Conservation (phyloP, 139 green algal genomes). For the Picochlorum sp. region DNA sequence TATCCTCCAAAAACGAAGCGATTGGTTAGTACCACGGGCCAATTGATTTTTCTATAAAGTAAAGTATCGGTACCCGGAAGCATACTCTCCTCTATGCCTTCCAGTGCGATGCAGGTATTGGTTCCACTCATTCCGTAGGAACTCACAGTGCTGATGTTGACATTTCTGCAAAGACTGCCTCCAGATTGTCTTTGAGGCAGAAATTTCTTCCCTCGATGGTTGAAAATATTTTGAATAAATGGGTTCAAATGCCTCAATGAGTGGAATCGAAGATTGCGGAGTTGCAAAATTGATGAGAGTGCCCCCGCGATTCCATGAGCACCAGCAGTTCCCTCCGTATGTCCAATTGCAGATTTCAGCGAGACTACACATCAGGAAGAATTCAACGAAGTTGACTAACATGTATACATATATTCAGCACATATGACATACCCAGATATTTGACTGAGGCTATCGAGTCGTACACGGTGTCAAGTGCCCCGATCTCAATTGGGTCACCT, state of each 20-base stretch:
- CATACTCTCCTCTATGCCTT: no score
- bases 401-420: not conserved
- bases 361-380: conserved; percentile 33
- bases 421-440: not conserved
- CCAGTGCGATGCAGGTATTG: conserved; percentile 9
- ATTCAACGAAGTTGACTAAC: not conserved
- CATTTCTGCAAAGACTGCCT: not conserved
- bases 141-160: not conserved
- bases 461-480: conserved; percentile 15
- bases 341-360: conserved; percentile 60
- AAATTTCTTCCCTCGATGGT: not conserved
- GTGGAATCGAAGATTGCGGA: conserved; percentile 25
- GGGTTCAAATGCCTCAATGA: conserved; percentile 58
- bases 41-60: no score
- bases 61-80: no score
- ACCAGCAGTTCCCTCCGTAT: conserved; percentile 65
- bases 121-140: conserved; percentile 36
- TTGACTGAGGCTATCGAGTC: not conserved
- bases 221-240: conserved; percentile 23
- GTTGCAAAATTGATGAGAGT: conserved; percentile 8
- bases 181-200: not conserved
- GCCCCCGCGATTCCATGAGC: conserved; percentile 48
- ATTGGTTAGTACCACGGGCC: no score
- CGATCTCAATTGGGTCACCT: conserved; percentile 59
- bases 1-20: no score